Percentiles rank a stretch among this genome's conserved stretches.
phyloP scores from a whole-genome alignment of 2,329 filamentous ascomycete species.

The Onygenales sp. region DNA sequence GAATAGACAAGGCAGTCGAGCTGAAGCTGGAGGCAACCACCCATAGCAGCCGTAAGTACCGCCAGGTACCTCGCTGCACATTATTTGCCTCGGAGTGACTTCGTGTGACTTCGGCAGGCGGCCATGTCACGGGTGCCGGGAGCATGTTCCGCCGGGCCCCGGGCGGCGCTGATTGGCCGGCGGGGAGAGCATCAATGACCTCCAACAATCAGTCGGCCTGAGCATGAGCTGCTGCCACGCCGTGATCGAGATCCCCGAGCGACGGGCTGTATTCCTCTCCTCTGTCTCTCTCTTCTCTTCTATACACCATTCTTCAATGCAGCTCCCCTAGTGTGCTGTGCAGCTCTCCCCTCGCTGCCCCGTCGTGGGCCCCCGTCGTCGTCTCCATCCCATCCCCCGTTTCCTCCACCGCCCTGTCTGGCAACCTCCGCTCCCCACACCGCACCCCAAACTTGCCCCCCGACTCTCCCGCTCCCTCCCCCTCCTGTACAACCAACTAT shows the following conservation, averaged over 20 bases:
- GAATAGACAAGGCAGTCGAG: too few species aligned
- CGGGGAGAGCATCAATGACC: not conserved
- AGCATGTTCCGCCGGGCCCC: not conserved
- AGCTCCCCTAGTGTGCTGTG: not conserved
- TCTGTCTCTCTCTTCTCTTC: not conserved
- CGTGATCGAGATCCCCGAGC: not conserved
- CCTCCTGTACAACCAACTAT: not conserved
- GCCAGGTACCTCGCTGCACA: not conserved
- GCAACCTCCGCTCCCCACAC: too few species aligned
- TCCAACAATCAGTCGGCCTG: not conserved
- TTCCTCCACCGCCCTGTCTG: not conserved
- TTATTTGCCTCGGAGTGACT: not conserved
- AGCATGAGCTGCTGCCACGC: not conserved
- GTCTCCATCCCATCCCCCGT: not conserved
- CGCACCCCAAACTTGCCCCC: not conserved
- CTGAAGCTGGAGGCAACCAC: too few species aligned
- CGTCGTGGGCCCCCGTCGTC: not conserved
- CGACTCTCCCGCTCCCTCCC: not conserved
- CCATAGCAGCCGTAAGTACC: too few species aligned
- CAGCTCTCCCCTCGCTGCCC: conserved; percentile 1
- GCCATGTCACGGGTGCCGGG: not conserved
- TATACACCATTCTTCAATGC: conserved; percentile 1
- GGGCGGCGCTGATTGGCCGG: not conserved
- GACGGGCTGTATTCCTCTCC: not conserved
- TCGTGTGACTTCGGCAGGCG: not conserved